Percentiles rank a stretch among this genome's conserved stretches.
Evolutionary conservation across 306 rosid species (phyloP).

Genomic region (Albizia julibrissin): DNA sequence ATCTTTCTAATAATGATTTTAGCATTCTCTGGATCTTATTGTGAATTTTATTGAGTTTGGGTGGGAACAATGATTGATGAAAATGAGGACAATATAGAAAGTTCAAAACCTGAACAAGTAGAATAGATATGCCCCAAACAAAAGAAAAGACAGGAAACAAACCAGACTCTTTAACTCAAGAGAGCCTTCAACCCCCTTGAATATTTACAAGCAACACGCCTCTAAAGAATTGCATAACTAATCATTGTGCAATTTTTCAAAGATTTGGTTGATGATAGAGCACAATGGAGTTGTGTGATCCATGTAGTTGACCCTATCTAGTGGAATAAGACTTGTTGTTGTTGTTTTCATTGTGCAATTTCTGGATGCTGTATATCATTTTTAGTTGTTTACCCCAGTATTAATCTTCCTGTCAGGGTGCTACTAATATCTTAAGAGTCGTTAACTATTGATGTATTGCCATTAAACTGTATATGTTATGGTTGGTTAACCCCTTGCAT

Average conservation of each 20-base stretch:
- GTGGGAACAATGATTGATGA: not conserved
- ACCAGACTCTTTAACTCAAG: not conserved
- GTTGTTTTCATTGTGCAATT: not conserved
- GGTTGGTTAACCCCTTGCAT: constrained; percentile 27
- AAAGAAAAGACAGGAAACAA: not conserved
- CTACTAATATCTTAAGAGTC: not conserved
- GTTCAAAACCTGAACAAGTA: not conserved
- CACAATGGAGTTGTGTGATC: no score
- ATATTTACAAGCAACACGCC: not conserved
- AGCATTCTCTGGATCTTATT: not conserved
- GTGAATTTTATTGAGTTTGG: not conserved
- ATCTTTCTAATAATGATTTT: not conserved
- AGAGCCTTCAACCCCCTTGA: not conserved
- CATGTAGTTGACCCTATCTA: no score
- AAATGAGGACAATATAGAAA: not conserved
- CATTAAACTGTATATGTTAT: constrained; percentile 14
- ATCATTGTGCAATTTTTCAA: not conserved
- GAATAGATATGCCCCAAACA: not conserved
- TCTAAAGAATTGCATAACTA: not conserved
- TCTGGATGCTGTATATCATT: not conserved
- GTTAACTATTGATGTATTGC: not conserved
- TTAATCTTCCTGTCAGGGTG: constrained; percentile 3
- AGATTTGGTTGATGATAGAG: no score
- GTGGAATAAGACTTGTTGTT: no score
- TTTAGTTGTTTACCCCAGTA: not conserved